Base-by-base conservation (phyloP, 176 grass and related monocot genomes). In the Miscanthus lutarioriparius region DNA sequence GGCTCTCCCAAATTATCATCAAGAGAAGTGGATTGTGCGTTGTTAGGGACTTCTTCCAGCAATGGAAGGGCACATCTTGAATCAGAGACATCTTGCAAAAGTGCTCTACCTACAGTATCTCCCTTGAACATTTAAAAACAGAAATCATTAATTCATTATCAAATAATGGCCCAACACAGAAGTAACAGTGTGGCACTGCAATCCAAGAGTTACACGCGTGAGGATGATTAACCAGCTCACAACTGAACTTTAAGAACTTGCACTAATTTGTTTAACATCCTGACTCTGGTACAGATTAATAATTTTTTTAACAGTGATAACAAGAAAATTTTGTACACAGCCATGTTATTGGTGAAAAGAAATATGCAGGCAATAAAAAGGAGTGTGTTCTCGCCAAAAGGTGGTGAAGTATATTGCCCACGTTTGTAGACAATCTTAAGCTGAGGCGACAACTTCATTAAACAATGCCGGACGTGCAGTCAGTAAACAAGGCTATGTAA, bases 121-220 rank as follows among this genome's bases (percentile, higher is more conserved):
- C 38, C 81, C 86, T 95, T 75, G 67, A 81, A 89, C 64, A 88
- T 73, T 68, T 49, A 45, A 88, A 88, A 81, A 67, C 35, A 79
- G 79, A 23, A 62, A 64, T 51, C 33, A 23, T 28, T 64, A 64
- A 27, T 6, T 61, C 56, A 66, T 66, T 67, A 82, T 48, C 72
- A 87, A 36, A 68, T 77, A 80, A 64, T 65, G 66, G 4, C 14
- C 22, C 38, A 64, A 83, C 36, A 73, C 56, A 74, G 47, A 82
- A 83, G 43, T 51, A 80, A 43, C 27, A 67, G 43, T 36, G 15
- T 38, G 27, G 0, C 36, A 56, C 20, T 59, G 44, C 22, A 44
- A 27, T 25, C 12, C n/a, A 63, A 63, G 35, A 78, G 56, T 78
- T 64, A 59, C 19, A n/a, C 6, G 32, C 4, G 17, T 66, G 40